Percentiles rank a stretch among this genome's conserved stretches.
These are phyloP conservation scores for Panicum virgatum DNA, from an alignment of 202 grass and related monocot genomes.

Conservation along the genomic window DNA sequence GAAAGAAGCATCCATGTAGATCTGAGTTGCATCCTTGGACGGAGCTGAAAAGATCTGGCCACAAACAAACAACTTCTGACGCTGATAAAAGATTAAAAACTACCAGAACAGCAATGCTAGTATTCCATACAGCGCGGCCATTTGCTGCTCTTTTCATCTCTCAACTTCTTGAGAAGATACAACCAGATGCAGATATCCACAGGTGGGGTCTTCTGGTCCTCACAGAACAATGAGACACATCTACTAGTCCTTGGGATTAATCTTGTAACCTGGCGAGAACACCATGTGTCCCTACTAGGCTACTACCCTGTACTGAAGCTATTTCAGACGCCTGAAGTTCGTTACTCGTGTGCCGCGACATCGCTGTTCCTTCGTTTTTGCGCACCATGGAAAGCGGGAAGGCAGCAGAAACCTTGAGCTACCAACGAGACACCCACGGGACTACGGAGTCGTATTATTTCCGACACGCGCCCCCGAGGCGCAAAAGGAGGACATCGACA, in stretches of 20 bases:
- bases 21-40: too few species aligned
- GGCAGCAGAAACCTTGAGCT: conserved; percentile 2
- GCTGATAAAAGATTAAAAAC: too few species aligned
- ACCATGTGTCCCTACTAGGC: too few species aligned
- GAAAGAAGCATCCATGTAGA: too few species aligned
- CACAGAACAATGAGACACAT: neutral
- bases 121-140: too few species aligned
- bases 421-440: neutral
- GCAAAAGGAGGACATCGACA: neutral
- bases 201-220: neutral
- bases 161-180: too few species aligned
- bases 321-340: neutral
- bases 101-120: too few species aligned
- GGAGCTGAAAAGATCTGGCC: too few species aligned
- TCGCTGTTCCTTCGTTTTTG: neutral
- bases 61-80: too few species aligned
- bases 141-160: too few species aligned
- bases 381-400: neutral
- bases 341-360: neutral
- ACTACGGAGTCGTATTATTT: neutral
- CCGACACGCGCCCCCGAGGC: neutral
- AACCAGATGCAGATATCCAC: too few species aligned
- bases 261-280: neutral
- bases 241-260: neutral
- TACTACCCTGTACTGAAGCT: neutral